These are phyloP conservation scores for Suhomyces choctaworum DNA, from an alignment of 1,139 yeast genomes.

Conservation along the genomic window DNA sequence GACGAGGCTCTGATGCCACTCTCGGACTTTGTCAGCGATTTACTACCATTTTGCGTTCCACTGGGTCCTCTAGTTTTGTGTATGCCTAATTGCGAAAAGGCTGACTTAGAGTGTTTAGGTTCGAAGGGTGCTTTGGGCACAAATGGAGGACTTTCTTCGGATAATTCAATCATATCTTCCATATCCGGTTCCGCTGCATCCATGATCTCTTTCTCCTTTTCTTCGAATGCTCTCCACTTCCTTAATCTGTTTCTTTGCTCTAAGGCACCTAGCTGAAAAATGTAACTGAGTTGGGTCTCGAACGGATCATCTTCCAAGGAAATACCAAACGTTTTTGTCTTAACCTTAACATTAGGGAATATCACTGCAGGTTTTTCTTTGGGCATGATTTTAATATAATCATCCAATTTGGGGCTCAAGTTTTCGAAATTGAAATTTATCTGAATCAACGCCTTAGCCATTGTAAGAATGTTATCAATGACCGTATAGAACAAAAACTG, in stretches of 20 bases:
- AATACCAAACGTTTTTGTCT: constrained; percentile 35
- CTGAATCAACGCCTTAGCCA: constrained; percentile 60
- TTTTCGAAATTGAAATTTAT: constrained; percentile 51
- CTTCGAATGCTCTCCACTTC: constrained; percentile 33
- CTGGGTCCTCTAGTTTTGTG: not conserved
- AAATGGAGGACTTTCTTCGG: constrained; percentile 6
- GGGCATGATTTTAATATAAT: constrained; percentile 39
- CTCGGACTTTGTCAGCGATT: not conserved
- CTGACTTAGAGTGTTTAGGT: not conserved
- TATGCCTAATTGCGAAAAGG: constrained; percentile 3
- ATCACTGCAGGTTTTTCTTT: constrained; percentile 29
- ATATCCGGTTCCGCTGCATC: constrained; percentile 15
- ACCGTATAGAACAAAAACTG: constrained; percentile 65
- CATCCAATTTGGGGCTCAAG: constrained; percentile 37
- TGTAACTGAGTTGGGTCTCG: constrained; percentile 41
- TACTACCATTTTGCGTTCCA: not conserved
- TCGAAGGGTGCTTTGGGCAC: not conserved
- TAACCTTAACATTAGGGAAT: constrained; percentile 35
- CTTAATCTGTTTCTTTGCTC: constrained; percentile 39
- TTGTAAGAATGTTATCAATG: constrained; percentile 63
- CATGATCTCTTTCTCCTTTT: constrained; percentile 18
- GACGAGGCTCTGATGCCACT: not conserved
- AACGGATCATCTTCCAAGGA: constrained; percentile 45
- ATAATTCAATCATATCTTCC: constrained; percentile 17
- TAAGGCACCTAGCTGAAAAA: constrained; percentile 38